phyloP scores from a whole-genome alignment of 1,284 basidiomycete species.

The Rhodotorula sp. region DNA sequence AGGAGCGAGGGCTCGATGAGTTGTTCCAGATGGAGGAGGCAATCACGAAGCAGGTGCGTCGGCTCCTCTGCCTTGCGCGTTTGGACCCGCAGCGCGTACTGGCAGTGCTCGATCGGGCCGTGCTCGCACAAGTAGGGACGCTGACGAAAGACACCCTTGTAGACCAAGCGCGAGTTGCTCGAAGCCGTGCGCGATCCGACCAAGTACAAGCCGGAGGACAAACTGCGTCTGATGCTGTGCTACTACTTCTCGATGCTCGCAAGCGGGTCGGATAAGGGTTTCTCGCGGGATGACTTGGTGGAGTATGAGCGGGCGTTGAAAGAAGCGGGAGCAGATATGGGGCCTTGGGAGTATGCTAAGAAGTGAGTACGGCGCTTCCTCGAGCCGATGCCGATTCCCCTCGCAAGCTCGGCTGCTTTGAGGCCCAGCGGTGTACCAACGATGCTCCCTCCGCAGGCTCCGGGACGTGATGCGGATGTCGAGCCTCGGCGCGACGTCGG shows the following conservation, averaged over 20 bases:
- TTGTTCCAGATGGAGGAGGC: constrained; percentile 95
- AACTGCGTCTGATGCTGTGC: constrained; percentile 87
- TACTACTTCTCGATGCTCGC: constrained; percentile 65
- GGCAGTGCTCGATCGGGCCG: too few relatives aligned
- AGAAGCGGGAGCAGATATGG: constrained; percentile 71
- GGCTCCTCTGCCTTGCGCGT: background rate
- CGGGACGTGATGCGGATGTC: constrained; percentile 89
- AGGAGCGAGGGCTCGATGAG: constrained; percentile 89
- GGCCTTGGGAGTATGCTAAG: constrained; percentile 89
- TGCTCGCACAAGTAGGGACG: too few relatives aligned
- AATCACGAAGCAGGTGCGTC: constrained; percentile 70
- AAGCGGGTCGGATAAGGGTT: constrained; percentile 73
- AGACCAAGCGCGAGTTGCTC: constrained; percentile 76
- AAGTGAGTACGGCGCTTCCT: constrained; percentile 50
- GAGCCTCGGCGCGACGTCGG: constrained; percentile 75
- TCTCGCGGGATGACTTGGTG: constrained; percentile 79
- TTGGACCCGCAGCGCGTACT: too few relatives aligned
- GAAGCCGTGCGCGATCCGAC: constrained; percentile 69
- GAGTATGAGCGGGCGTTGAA: constrained; percentile 86
- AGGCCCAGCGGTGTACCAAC: background rate
- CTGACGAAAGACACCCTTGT: background rate
- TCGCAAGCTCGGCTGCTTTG: too few relatives aligned
- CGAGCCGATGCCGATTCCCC: background rate
- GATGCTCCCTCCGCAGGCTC: constrained; percentile 51
- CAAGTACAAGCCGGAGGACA: constrained; percentile 71